Base-by-base conservation (phyloP, 2,329 filamentous ascomycete species). In the Ustilaginoidea virens region DNA sequence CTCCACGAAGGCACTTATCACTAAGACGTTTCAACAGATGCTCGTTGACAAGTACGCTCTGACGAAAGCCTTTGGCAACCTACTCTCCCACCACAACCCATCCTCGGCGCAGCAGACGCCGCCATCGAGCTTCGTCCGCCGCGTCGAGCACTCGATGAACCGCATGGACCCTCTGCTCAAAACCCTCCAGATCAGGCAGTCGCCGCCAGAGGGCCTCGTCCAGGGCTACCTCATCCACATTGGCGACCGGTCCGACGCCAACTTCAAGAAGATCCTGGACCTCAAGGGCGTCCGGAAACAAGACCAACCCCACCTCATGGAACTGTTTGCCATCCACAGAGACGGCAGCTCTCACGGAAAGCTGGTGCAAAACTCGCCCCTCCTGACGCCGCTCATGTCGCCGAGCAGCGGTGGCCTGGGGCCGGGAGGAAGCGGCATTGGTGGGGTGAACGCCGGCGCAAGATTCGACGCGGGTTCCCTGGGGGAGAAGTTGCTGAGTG, bases 191-290 rank as follows among this genome's bases (percentile, higher is more conserved):
- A 87, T 98, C 27, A 82, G 82, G 17, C 74, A 86, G 3, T 81
- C 80, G 4, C 90, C 90, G 0, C 80, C 87, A 0, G 90, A 98
- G 59, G 87, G 82, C 2, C 70, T 98, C 4, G 86, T 98, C 0
- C 87, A 96, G 57, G 90, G 90, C 19, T 98, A 98, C 51, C 74
- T 98, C 19, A 92, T 96, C 52, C 90, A 96, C 56, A 90, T 98
- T 39, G 85, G 74, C 40, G 90, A 98, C 60, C 76, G 80, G 32
- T 92, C 80, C 38, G 90, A 96, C 49, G 70, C 73, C 44, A 98
- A 98, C 56, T 98, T 98, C 68, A 76, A 76, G 48, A 96, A 94
- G 57, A 80, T 98, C 34, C 72, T 98, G 25, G 90, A 98, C 28
- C 67, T 98, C 37, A 98, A 98, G 53, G 90, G 90, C 26, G 78